Conservation (phyloP, 129 eudicot genomes). For the Flaveria bidentis region DNA sequence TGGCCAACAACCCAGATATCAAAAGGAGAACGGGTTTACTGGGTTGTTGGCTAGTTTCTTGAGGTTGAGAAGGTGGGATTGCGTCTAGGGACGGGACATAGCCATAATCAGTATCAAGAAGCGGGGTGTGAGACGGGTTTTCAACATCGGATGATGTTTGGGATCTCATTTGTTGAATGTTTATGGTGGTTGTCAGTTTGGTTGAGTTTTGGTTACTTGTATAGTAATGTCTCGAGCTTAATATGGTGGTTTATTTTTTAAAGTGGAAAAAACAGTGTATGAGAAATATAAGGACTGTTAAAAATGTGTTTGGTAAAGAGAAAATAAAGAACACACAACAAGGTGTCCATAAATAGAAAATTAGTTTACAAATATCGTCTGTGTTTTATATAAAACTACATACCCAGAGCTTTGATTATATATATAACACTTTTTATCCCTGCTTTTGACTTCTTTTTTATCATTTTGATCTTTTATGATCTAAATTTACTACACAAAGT, state of each 20-base stretch:
- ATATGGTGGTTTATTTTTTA: slow-evolving; percentile 16
- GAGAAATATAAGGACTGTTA: slow-evolving; percentile 34
- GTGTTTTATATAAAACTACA: background rate
- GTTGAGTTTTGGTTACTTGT: slow-evolving; percentile 21
- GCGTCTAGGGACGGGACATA: slow-evolving; percentile 37
- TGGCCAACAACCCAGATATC: slow-evolving; percentile 38
- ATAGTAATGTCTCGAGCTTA: slow-evolving; percentile 24
- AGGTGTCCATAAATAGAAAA: slow-evolving; percentile 12
- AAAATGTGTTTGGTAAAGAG: slow-evolving; percentile 37
- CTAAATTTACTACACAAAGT: too few species aligned
- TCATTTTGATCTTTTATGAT: too few species aligned
- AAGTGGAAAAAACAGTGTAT: slow-evolving; percentile 6
- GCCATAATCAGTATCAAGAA: slow-evolving; percentile 25
- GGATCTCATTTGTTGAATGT: slow-evolving; percentile 29
- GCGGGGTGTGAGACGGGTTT: slow-evolving; percentile 32
- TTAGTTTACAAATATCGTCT: background rate
- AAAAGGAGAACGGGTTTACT: slow-evolving; percentile 32
- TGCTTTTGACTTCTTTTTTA: background rate
- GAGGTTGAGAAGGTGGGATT: slow-evolving; percentile 24
- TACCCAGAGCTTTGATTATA: background rate
- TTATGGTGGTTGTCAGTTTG: slow-evolving; percentile 29
- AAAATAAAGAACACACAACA: slow-evolving; percentile 28
- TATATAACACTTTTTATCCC: background rate
- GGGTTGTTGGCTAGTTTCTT: slow-evolving; percentile 37
- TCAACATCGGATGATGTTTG: slow-evolving; percentile 36